Conservation (phyloP, 192 early-diverging fungal genomes). For the Phlyctochytrium arcticum region DNA sequence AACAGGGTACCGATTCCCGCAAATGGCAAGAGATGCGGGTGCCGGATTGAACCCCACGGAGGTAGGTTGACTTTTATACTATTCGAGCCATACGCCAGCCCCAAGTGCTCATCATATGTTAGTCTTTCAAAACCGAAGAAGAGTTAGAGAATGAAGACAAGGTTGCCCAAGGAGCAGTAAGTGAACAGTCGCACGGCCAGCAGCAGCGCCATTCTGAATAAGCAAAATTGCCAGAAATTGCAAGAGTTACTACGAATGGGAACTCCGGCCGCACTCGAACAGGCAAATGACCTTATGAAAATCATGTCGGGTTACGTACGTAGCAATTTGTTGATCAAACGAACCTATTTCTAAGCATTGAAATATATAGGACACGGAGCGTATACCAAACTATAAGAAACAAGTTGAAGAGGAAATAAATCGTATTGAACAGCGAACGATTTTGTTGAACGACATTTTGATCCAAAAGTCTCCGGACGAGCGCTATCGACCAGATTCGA, state of each 20-base stretch:
- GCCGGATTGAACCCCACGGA: conserved; percentile 52
- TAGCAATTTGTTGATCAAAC: background rate
- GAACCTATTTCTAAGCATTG: background rate
- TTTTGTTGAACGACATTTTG: conserved; percentile 77
- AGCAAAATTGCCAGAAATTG: conserved; percentile 76
- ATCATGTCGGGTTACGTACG: conserved; percentile 92
- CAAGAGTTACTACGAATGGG: conserved; percentile 96
- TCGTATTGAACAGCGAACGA: conserved; percentile 71
- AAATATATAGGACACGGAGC: conserved; percentile 31
- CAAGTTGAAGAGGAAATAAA: conserved; percentile 78
- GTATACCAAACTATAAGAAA: conserved; percentile 77
- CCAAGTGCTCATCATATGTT: background rate
- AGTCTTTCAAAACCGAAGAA: conserved; percentile 83
- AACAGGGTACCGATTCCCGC: conserved; percentile 73
- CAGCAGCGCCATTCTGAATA: no score
- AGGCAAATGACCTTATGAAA: conserved; percentile 98
- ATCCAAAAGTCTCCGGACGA: conserved; percentile 59
- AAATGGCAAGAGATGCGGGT: conserved; percentile 52
- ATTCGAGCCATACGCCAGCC: background rate
- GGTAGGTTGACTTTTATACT: background rate
- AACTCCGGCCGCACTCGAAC: conserved; percentile 85
- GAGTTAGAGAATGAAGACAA: conserved; percentile 96
- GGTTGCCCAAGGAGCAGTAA: conserved; percentile 74
- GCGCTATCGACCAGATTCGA: conserved; percentile 21
- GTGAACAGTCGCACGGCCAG: no score